These are phyloP conservation scores for Prunus mume DNA, from an alignment of 306 rosid species.

Conservation along the genomic window DNA sequence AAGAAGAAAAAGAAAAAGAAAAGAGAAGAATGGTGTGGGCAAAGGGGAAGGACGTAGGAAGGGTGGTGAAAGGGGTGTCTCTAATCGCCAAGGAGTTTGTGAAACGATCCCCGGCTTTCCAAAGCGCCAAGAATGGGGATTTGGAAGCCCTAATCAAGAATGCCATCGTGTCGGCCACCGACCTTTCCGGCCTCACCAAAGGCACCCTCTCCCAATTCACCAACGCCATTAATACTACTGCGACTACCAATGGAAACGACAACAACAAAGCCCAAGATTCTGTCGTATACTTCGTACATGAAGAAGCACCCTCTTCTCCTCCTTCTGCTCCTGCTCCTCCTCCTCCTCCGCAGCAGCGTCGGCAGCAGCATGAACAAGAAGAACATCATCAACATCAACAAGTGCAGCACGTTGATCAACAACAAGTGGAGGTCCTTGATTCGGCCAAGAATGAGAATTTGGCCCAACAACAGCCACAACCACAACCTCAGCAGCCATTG, in stretches of 20 bases:
- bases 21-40: background rate
- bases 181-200: slow-evolving; percentile 71
- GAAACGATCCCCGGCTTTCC: slow-evolving; percentile 39
- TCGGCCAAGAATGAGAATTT: background rate
- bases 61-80: slow-evolving; percentile 63
- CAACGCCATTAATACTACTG: slow-evolving; percentile 4
- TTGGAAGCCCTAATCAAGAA: slow-evolving; percentile 49
- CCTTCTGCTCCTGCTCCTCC: slow-evolving; percentile 2
- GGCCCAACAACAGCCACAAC: background rate
- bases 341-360: background rate
- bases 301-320: background rate
- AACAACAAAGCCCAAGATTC: slow-evolving; percentile 26
- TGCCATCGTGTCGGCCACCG: slow-evolving; percentile 62
- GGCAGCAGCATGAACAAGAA: background rate
- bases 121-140: slow-evolving; percentile 33
- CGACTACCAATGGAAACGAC: background rate
- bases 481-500: background rate
- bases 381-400: background rate
- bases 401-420: background rate
- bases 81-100: slow-evolving; percentile 64
- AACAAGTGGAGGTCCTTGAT: background rate
- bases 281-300: slow-evolving; percentile 44
- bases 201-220: slow-evolving; percentile 53
- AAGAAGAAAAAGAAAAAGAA: background rate
- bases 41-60: slow-evolving; percentile 21